These are phyloP conservation scores for Chaetoceros tenuissimus DNA, from an alignment of 108 stramenopile species.

Conservation along the genomic window DNA sequence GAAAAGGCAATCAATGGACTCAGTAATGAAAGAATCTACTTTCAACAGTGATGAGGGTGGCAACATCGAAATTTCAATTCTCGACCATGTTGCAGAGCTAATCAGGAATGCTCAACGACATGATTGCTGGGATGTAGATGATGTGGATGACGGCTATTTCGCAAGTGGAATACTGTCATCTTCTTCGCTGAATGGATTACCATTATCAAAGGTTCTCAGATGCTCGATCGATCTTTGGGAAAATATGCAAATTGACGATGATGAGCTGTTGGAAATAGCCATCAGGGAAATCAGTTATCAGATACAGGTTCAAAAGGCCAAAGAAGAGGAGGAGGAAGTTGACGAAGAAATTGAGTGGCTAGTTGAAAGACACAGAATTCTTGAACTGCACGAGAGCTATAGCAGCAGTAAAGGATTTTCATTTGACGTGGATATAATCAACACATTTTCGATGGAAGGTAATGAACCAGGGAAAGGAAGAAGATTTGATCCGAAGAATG, in stretches of 20 bases:
- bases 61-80: slow-evolving; percentile 43
- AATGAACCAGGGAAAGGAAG: not conserved
- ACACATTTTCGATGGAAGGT: not conserved
- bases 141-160: not conserved
- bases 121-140: slow-evolving; percentile 57
- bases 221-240: slow-evolving; percentile 79
- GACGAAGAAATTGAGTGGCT: slow-evolving; percentile 3
- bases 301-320: slow-evolving; percentile 44
- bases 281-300: slow-evolving; percentile 72
- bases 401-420: not conserved
- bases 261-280: slow-evolving; percentile 73
- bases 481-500: slow-evolving; percentile 57
- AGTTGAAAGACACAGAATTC: not conserved
- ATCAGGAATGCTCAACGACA: slow-evolving; percentile 56
- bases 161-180: not conserved
- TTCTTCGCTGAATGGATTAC: slow-evolving; percentile 46
- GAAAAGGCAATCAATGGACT: not conserved
- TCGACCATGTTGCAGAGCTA: slow-evolving; percentile 63
- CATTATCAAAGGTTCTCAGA: slow-evolving; percentile 58
- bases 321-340: slow-evolving; percentile 19
- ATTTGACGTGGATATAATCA: not conserved
- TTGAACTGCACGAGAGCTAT: not conserved
- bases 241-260: slow-evolving; percentile 71
- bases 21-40: slow-evolving; percentile 7
- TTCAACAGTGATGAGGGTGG: slow-evolving; percentile 9